phyloP scores from a whole-genome alignment of 73 alveolate species.

The Tetrahymena borealis region DNA sequence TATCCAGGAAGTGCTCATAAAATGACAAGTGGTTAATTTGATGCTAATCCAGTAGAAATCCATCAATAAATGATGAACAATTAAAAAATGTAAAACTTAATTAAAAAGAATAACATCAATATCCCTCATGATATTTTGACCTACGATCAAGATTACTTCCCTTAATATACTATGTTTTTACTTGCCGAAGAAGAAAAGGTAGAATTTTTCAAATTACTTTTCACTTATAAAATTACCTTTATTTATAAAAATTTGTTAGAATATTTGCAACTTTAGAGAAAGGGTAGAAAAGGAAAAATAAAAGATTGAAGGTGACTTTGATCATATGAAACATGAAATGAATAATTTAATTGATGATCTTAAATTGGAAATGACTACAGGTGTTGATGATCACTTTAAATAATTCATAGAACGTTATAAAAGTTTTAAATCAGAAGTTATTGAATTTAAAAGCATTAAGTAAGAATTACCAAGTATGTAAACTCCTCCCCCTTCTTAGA shows the following conservation, averaged over 20 bases:
- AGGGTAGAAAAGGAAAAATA: not conserved
- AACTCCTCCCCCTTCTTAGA: not conserved
- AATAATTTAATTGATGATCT: not conserved
- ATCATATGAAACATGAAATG: not conserved
- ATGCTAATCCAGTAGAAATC: not conserved
- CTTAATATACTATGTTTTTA: not conserved
- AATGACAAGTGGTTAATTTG: not conserved
- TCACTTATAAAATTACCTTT: not conserved
- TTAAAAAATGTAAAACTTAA: not conserved
- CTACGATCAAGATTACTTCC: not conserved
- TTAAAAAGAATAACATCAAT: not conserved
- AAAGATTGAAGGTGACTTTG: not conserved
- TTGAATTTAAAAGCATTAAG: not conserved
- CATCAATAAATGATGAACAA: not conserved
- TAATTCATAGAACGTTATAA: not conserved
- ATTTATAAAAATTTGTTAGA: not conserved
- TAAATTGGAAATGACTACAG: not conserved
- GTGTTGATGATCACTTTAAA: not conserved
- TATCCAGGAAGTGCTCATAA: not conserved
- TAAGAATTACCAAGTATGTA: not conserved
- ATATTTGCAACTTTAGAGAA: not conserved
- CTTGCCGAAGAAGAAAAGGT: not conserved
- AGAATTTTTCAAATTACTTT: not conserved
- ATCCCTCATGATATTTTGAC: not conserved
- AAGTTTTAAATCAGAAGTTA: not conserved